Conservation (phyloP, 108 stramenopile genomes). For the Nitzschia palea region DNA sequence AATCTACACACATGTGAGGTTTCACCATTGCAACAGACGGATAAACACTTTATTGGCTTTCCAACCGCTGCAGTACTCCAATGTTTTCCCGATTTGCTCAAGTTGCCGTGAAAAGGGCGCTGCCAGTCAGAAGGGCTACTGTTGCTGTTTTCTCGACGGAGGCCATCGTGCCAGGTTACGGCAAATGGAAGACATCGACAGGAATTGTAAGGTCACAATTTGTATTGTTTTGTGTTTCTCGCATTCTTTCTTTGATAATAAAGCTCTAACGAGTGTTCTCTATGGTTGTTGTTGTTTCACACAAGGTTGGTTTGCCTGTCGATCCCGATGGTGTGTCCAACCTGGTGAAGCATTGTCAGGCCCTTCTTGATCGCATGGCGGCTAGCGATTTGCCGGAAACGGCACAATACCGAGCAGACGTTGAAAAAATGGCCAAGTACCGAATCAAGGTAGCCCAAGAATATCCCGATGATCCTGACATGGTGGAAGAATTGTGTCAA, state of each 20-base stretch:
- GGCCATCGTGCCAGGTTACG: conserved; percentile 64
- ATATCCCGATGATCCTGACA: conserved; percentile 81
- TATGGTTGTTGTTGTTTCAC: neutral
- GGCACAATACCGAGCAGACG: conserved; percentile 83
- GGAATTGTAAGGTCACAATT: conserved; percentile 81
- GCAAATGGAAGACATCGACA: conserved; percentile 87
- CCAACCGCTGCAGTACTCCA: too few species aligned
- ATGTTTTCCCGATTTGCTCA: conserved; percentile 38
- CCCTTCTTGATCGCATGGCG: conserved; percentile 80
- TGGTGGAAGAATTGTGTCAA: conserved; percentile 81
- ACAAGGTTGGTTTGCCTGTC: conserved; percentile 81
- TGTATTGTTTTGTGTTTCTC: neutral
- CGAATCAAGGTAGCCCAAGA: conserved; percentile 71
- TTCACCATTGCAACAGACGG: too few species aligned
- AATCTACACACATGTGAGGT: too few species aligned
- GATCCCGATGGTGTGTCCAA: conserved; percentile 86
- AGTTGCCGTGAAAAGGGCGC: conserved; percentile 15
- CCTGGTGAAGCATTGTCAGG: conserved; percentile 79
- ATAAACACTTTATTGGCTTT: too few species aligned
- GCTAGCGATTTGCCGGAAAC: conserved; percentile 85
- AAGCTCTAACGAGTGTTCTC: neutral
- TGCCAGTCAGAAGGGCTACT: conserved; percentile 1
- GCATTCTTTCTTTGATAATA: neutral
- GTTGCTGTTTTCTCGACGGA: conserved; percentile 25
- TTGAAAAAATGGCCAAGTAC: conserved; percentile 76